Conservation (phyloP, 192 early-diverging fungal species). For the Coemansia sp. region DNA sequence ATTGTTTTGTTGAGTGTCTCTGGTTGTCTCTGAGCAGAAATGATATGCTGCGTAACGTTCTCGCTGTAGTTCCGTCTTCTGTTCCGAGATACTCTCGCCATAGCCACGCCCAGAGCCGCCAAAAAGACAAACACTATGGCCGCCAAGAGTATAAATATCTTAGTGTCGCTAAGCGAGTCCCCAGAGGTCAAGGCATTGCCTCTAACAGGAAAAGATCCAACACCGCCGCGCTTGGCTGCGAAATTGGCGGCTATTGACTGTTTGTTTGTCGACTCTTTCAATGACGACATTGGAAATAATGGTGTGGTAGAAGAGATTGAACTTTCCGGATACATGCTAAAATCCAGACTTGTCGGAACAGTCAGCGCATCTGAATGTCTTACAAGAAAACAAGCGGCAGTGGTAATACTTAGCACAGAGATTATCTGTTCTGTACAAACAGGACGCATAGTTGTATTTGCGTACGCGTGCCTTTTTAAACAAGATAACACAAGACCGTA, state of each 20-base stretch:
- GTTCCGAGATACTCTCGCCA: conserved; percentile 49
- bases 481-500: neutral
- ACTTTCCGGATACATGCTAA: neutral
- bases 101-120: conserved; percentile 52
- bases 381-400: neutral
- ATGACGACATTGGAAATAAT: neutral
- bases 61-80: conserved; percentile 32
- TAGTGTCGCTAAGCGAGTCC: conserved; percentile 54
- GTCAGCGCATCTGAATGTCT: neutral
- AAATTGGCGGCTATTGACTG: neutral
- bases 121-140: conserved; percentile 54
- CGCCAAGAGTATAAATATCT: conserved; percentile 54
- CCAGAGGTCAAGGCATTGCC: neutral
- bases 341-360: neutral
- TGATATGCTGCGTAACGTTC: conserved; percentile 26
- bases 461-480: neutral
- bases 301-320: neutral
- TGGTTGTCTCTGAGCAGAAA: conserved; percentile 22
- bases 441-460: neutral
- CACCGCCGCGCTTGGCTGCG: neutral
- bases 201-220: neutral
- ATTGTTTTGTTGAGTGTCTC: conserved; percentile 53
- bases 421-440: neutral
- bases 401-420: neutral
- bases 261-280: neutral